Evolutionary conservation across 2,329 filamentous ascomycete species (phyloP).

Genomic region (Polychaeton citri): DNA sequence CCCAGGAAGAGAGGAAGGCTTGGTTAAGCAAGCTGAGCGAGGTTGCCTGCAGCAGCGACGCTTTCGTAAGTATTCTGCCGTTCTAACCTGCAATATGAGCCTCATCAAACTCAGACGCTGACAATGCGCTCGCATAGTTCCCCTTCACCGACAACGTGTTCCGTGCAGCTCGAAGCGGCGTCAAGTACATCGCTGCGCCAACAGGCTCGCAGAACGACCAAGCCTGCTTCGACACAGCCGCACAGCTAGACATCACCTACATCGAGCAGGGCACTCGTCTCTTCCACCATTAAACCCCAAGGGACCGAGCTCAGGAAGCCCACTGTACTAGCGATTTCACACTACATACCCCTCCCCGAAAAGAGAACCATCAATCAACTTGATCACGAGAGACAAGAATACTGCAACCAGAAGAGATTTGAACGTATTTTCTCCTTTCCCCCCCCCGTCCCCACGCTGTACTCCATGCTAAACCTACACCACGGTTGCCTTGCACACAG

Average conservation of each 20-base stretch:
- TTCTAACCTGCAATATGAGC: no score
- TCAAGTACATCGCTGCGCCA: constrained; percentile 91
- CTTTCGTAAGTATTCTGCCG: constrained; percentile 76
- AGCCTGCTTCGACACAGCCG: constrained; percentile 73
- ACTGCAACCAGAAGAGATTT: no score
- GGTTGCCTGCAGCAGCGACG: constrained; percentile 84
- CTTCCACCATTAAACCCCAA: constrained; percentile 90
- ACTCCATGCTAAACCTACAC: no score
- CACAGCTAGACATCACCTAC: constrained; percentile 85
- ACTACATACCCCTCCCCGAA: no score
- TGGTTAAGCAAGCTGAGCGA: constrained; percentile 74
- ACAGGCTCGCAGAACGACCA: constrained; percentile 78
- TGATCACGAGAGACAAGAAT: no score
- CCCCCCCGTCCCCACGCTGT: no score
- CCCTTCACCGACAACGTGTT: constrained; percentile 98
- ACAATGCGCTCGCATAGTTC: constrained; percentile 45
- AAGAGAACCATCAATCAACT: no score
- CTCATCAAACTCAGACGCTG: no score
- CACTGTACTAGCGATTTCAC: no score
- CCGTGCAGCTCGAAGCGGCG: constrained; percentile 74
- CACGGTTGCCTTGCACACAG: no score
- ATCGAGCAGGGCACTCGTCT: constrained; percentile 88
- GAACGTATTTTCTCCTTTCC: no score
- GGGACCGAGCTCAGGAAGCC: no score
- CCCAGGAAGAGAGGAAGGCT: constrained; percentile 65